A percentile compares a stretch with the other conserved stretches of the same genome.
Conservation (phyloP, 768 basidiomycete genomes). For the Pleurotus citrinopileatus region DNA sequence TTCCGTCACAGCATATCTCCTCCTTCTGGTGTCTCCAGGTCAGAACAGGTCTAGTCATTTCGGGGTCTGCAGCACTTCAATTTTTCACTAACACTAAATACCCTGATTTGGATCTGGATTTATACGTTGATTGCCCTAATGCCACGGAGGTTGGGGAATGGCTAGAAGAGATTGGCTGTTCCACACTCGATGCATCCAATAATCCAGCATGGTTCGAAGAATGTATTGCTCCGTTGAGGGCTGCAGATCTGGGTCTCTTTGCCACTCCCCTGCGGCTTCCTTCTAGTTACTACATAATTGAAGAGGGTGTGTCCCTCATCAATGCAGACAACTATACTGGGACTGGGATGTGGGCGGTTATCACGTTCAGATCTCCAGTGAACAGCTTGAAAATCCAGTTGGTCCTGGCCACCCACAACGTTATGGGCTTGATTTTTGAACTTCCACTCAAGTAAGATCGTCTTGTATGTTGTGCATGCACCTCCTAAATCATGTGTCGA, state of each 20-base stretch:
- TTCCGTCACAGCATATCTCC: conserved; percentile 20
- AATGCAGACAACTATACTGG: conserved; percentile 5
- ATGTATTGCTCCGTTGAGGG: neutral
- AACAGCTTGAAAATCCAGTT: conserved; percentile 29
- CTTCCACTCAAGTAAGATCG: conserved; percentile 23
- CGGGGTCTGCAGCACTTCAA: conserved; percentile 52
- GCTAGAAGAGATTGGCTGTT: conserved; percentile 32
- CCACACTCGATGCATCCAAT: neutral
- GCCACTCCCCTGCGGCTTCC: conserved; percentile 10
- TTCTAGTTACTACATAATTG: neutral
- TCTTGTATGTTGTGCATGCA: too few species aligned
- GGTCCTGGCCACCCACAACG: conserved; percentile 26
- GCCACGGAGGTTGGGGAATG: conserved; percentile 31
- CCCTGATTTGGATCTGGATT: conserved; percentile 46
- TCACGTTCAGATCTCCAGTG: neutral
- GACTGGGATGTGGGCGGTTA: neutral
- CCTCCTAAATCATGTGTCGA: too few species aligned
- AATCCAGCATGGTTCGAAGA: neutral
- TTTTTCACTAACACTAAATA: conserved; percentile 45
- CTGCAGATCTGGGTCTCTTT: neutral
- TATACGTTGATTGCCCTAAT: conserved; percentile 38
- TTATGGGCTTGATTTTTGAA: conserved; percentile 24
- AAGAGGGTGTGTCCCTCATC: conserved; percentile 1
- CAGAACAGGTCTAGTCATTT: conserved; percentile 42
- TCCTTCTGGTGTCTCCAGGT: conserved; percentile 42